A percentile compares a stretch with the other conserved stretches of the same genome.
These are phyloP conservation scores for Lactarius indigo DNA, from an alignment of 768 basidiomycete genomes.

Conservation along the genomic window DNA sequence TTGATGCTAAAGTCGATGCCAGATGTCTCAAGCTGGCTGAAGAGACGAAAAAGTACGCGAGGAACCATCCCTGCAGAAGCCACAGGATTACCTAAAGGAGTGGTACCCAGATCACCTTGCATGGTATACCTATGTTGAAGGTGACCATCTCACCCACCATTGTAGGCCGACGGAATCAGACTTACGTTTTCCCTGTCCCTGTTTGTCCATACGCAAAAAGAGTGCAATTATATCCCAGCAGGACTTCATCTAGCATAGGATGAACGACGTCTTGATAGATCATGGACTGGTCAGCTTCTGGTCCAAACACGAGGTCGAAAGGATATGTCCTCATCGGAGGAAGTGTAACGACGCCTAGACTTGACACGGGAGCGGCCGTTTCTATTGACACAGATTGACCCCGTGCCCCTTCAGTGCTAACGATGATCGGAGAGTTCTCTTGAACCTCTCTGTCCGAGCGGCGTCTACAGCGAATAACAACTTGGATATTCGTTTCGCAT, in stretches of 20 bases:
- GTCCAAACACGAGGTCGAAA: conserved; percentile 94
- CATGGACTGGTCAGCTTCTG: conserved; percentile 92
- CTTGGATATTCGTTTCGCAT: conserved; percentile 83
- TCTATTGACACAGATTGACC: conserved; percentile 78
- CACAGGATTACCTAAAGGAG: conserved; percentile 84
- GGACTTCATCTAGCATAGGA: conserved; percentile 91
- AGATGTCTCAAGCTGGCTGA: conserved; percentile 77
- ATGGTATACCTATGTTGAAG: conserved; percentile 73
- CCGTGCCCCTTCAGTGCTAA: conserved; percentile 71
- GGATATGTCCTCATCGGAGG: conserved; percentile 83
- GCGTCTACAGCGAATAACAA: conserved; percentile 84
- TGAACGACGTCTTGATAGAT: conserved; percentile 92
- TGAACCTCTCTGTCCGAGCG: conserved; percentile 83
- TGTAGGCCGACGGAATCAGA: conserved; percentile 11
- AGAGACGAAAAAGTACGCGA: conserved; percentile 85
- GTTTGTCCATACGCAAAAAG: conserved; percentile 98
- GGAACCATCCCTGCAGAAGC: conserved; percentile 94
- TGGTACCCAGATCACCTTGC: conserved; percentile 88
- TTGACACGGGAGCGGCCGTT: conserved; percentile 63
- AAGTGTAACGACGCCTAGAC: conserved; percentile 68
- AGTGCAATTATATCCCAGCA: conserved; percentile 95
- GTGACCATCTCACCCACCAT: background rate
- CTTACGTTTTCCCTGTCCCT: conserved; percentile 97
- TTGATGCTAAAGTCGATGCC: conserved; percentile 87
- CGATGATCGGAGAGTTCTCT: conserved; percentile 85